These are phyloP conservation scores for Cryptococcus maquisensis DNA, from an alignment of 1,284 basidiomycete genomes.

Conservation along the genomic window DNA sequence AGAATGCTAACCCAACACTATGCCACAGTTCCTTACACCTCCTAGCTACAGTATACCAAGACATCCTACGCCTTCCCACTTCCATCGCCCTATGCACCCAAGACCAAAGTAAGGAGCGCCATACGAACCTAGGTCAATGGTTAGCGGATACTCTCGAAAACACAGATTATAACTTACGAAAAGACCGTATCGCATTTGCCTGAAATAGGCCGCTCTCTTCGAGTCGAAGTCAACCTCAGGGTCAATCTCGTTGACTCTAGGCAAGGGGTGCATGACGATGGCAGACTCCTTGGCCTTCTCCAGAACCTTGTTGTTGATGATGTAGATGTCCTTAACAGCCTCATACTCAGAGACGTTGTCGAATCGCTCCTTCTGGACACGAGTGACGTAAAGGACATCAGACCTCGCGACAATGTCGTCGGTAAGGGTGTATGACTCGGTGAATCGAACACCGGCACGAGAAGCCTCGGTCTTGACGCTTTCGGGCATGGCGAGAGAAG, in stretches of 20 bases:
- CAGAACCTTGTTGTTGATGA: slow-evolving; percentile 89
- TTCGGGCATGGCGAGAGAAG: slow-evolving; percentile 86
- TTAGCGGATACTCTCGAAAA: not conserved
- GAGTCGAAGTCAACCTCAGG: slow-evolving; percentile 97
- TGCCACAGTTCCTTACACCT: no score
- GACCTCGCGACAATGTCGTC: slow-evolving; percentile 87
- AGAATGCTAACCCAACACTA: no score
- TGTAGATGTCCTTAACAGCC: slow-evolving; percentile 85
- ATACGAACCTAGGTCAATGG: slow-evolving; percentile 59
- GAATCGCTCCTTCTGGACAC: slow-evolving; percentile 95
- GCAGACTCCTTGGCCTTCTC: slow-evolving; percentile 89
- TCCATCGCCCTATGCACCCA: slow-evolving; percentile 46
- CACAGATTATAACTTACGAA: slow-evolving; percentile 62
- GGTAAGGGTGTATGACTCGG: slow-evolving; percentile 78
- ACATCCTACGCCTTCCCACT: no score
- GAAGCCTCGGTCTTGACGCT: slow-evolving; percentile 76
- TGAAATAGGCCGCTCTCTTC: slow-evolving; percentile 91
- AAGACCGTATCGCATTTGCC: slow-evolving; percentile 97
- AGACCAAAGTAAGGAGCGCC: slow-evolving; percentile 67
- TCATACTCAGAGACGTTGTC: slow-evolving; percentile 76
- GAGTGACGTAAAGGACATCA: slow-evolving; percentile 96
- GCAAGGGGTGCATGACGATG: slow-evolving; percentile 98
- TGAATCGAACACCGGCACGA: slow-evolving; percentile 73
- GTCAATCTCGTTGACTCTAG: slow-evolving; percentile 93
- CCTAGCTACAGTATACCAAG: no score